Conservation (phyloP, 208 protist genomes). For the Acanthamoeba culbertsoni region DNA sequence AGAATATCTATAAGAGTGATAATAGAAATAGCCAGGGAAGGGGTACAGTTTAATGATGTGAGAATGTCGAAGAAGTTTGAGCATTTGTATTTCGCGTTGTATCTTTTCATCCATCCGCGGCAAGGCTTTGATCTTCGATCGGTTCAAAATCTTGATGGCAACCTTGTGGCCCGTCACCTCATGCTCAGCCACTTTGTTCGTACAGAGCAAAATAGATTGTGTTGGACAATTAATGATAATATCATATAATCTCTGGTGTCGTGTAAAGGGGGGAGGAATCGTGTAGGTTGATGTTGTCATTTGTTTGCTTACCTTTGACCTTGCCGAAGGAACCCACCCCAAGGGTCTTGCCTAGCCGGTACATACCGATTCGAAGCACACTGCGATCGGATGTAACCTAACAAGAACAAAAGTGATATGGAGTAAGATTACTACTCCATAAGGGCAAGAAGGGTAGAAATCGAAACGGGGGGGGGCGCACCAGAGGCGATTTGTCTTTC, state of each 20-base stretch:
- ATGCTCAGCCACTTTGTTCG: slow-evolving; percentile 81
- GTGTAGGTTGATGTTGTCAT: too few relatives aligned
- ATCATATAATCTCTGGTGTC: too few relatives aligned
- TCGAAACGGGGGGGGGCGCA: too few relatives aligned
- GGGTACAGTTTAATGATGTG: slow-evolving; percentile 98
- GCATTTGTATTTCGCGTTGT: slow-evolving; percentile 98
- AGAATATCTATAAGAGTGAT: background rate
- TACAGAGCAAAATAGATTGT: too few relatives aligned
- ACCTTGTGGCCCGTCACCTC: slow-evolving; percentile 94
- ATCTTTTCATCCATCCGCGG: slow-evolving; percentile 89
- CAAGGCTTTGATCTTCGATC: slow-evolving; percentile 93
- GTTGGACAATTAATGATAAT: too few relatives aligned
- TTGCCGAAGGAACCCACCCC: slow-evolving; percentile 99
- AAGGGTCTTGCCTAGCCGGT: slow-evolving; percentile 97
- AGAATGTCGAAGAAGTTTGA: slow-evolving; percentile 97
- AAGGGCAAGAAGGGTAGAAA: too few relatives aligned
- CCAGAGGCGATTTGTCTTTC: too few relatives aligned
- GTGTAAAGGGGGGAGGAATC: too few relatives aligned
- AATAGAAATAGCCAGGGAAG: background rate
- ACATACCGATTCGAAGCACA: slow-evolving; percentile 91
- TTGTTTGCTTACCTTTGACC: slow-evolving; percentile 92
- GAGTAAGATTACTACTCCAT: background rate
- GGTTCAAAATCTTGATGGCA: slow-evolving; percentile 99
- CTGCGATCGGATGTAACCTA: background rate
- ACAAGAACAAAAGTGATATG: too few relatives aligned